These are phyloP conservation scores for Nelumbo lutea DNA, from an alignment of 164 flowering plant species.

Conservation along the genomic window DNA sequence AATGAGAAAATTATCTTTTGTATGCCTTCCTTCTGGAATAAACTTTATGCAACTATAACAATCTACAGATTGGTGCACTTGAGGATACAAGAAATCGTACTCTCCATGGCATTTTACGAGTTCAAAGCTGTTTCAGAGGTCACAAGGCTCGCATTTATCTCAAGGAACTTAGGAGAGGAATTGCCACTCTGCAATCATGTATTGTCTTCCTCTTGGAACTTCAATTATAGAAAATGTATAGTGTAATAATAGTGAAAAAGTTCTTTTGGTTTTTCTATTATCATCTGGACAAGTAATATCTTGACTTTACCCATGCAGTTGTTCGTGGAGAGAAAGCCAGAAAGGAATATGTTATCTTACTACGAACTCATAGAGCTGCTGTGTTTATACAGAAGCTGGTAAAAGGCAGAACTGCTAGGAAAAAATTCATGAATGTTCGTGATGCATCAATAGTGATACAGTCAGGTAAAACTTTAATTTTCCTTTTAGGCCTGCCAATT, in stretches of 20 bases:
- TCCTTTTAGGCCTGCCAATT: too few relatives aligned
- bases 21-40: background rate
- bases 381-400: slow-evolving; percentile 55
- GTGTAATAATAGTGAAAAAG: too few relatives aligned
- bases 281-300: background rate
- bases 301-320: slow-evolving; percentile 42
- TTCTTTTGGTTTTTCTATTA: background rate
- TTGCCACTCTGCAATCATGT: slow-evolving; percentile 84
- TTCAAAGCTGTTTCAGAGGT: slow-evolving; percentile 97
- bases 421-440: slow-evolving; percentile 28
- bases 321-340: slow-evolving; percentile 73
- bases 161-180: slow-evolving; percentile 61
- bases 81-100: slow-evolving; percentile 97
- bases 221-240: background rate
- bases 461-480: slow-evolving; percentile 52
- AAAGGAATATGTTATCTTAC: slow-evolving; percentile 42
- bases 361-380: slow-evolving; percentile 71
- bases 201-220: slow-evolving; percentile 11
- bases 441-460: slow-evolving; percentile 70
- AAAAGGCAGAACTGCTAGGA: slow-evolving; percentile 43
- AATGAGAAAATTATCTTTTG: background rate
- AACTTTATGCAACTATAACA: background rate
- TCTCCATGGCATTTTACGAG: slow-evolving; percentile 84
- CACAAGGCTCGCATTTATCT: slow-evolving; percentile 67
- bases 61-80: slow-evolving; percentile 78